Base-by-base conservation (phyloP, 495 filamentous ascomycete species). In the Talaromyces wortmannii region DNA sequence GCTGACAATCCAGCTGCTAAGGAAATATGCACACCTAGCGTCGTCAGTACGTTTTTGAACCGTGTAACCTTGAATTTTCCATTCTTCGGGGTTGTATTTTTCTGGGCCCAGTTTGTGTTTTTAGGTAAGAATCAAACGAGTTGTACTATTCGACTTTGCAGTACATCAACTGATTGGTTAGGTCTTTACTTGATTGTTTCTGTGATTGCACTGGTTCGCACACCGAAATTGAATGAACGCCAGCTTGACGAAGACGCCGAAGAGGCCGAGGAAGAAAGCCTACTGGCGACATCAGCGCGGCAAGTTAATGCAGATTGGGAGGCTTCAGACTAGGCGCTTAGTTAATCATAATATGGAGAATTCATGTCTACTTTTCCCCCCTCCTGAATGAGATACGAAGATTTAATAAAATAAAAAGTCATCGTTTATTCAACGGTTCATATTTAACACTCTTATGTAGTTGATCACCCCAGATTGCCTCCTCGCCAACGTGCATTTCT, bases 31-130 rank as follows among this genome's bases (percentile, higher is more conserved):
- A 97, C 91, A 13, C 90, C 94, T 0, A 92, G 82, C 46, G 85
- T 97, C 47, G 86, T 87, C 60, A 91, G 87, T 54, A 96, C 89
- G 0, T 96, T 98, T 72, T 74, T 97, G 52, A 96, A 98, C 66
- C 84, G 91, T 31, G 80, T 97, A 40, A 95, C 89, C n/a, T 74
- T 97, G 57, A 94, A 92, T 70, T 98, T 91, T 77, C 92, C 95
- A 13, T 88, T 96, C 63, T 96, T 98, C 69, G 94, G 94, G n/a
- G 87, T 83, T 33, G 76, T 97, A 11, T 80, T 87, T 56, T 98
- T 97, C 72, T 97, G 91, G 92, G 88, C 89, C 0, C 95, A 97
- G 64, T 96, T 96, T 62, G 84, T 78, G 11, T 97, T 97, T 71
- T 70, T 97, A 46, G 90, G 83, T 79, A 77, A 62, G 69, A 48